These are phyloP conservation scores for Lojkania enalia DNA, from an alignment of 2,329 filamentous ascomycete genomes.

Conservation along the genomic window DNA sequence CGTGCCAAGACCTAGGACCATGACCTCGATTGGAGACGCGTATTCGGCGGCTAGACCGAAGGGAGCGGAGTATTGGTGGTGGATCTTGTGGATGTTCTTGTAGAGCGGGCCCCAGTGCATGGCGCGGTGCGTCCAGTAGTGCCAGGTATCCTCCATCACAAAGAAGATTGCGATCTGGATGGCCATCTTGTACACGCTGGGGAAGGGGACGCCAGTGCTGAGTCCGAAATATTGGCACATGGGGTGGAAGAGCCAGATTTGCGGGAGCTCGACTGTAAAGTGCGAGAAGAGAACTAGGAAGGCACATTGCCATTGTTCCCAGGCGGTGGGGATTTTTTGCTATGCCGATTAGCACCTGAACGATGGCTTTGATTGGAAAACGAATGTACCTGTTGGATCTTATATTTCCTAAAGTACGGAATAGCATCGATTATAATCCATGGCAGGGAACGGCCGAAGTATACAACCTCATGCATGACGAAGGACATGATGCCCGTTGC, in stretches of 20 bases:
- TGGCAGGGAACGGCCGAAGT: constrained; percentile 88
- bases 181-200: constrained; percentile 79
- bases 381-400: constrained; percentile 78
- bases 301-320: constrained; percentile 94
- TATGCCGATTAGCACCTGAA: constrained; percentile 36
- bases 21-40: constrained; percentile 94
- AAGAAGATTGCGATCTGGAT: constrained; percentile 94
- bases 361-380: neutral
- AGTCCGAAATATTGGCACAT: constrained; percentile 92
- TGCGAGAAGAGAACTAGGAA: constrained; percentile 90
- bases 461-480: constrained; percentile 88
- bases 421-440: constrained; percentile 92
- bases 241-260: constrained; percentile 99
- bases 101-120: constrained; percentile 96
- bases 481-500: constrained; percentile 99
- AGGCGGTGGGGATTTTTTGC: constrained; percentile 86
- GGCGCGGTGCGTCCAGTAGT: constrained; percentile 93
- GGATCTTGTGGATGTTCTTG: constrained; percentile 97
- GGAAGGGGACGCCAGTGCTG: constrained; percentile 86
- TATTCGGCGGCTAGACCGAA: constrained; percentile 97
- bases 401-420: constrained; percentile 87
- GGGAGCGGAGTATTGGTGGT: constrained; percentile 97
- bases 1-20: constrained; percentile 87
- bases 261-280: constrained; percentile 96
- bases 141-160: constrained; percentile 94